Base-by-base conservation (phyloP, 2,329 filamentous ascomycete genomes). In the Aspergillus tamarii region DNA sequence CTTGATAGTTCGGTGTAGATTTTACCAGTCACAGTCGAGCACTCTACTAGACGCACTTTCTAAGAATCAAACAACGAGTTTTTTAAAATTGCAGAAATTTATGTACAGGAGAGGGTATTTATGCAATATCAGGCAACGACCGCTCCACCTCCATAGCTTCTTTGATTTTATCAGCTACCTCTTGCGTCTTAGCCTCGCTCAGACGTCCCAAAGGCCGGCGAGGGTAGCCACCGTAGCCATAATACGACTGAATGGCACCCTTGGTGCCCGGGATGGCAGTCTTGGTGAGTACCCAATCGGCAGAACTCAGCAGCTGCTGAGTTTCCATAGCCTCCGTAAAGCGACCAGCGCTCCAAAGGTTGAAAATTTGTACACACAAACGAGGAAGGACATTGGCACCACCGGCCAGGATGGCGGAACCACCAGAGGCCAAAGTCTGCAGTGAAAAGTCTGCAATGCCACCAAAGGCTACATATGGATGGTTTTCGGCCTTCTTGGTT, bases 311-410 rank as follows among this genome's bases (percentile, higher is more conserved):
- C 21, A 89, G 80, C 81, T 91, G 90, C 76, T 96, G 93, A 69
- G 93, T 83, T 70, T 86, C 87, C 66, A 90, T 86, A 5, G 92
- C 91, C 82, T 96, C 91, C 34, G 92, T 88, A 65, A 84, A 85
- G 81, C 91, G 90, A 61, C 92, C 92, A 75, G 90, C 85, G 11
- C 84, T 84, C 80, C 90, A 95, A 60, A 94, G 84, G 74, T 91
- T 87, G 89, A 92, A 95, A 36, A 96, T 87, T 76, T 87, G 88
- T 61, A 91, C 91, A 73, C 92, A 95, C 14, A 91, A 83, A 82
- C 94, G 94, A 63, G 93, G 93, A 78, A 94, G 87, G 62, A 96
- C 92, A 74, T 96, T 96, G 66, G 92, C 93, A 55, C 91, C 91
- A 46, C 93, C 93, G 16, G 92, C 92, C 72, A 96, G 93, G 78